Base-by-base conservation (phyloP, 805 yeast genomes). In the Saturnispora silvae region DNA sequence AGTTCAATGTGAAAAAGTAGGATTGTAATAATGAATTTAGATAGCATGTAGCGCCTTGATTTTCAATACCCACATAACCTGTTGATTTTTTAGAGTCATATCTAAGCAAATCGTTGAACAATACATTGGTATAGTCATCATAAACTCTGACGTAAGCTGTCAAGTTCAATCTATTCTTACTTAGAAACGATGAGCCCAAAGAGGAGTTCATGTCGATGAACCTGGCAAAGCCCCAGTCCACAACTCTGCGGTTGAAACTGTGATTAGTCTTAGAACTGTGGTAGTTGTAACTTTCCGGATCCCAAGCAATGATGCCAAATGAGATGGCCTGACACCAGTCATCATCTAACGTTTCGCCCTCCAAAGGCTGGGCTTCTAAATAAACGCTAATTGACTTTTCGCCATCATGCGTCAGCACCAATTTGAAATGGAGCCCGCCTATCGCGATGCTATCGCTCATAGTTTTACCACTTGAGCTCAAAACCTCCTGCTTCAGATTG, bases 41-140 rank as follows among this genome's bases (percentile, higher is more conserved):
- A 59, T 92, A 92, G 57, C 99, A 92, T 0, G 99, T 92, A 2
- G 99, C 99, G 45, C 98, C 99, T 62, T 92, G 99, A 53, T 92
- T 92, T 46, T 75, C 79, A 44, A 92, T 72, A 1, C 99, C 99
- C 7, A 86, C 95, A 54, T 68, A 86, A 0, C 97, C 96, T 0
- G 97, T 84, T 36, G 65, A 75, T 49, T 77, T 72, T 54, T 86
- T 85, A 2, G 96, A 86, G 57, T 92, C 85, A 59, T 83, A 83
- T 50, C 83, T 81, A 28, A 68, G 44, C 48, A 86, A 85, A 53
- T 81, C 81, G 53, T 85, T 94, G 95, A 96, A 92, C 42, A 92
- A 63, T 1, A 87, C 94, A 3, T 96, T 96, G 0, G 98, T 92
- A 17, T 85, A 76, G 59, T 92, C 99, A 45, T 81, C 78, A 43